These are phyloP conservation scores for Xanthoconium separans DNA, from an alignment of 1,284 basidiomycete genomes.

Conservation along the genomic window DNA sequence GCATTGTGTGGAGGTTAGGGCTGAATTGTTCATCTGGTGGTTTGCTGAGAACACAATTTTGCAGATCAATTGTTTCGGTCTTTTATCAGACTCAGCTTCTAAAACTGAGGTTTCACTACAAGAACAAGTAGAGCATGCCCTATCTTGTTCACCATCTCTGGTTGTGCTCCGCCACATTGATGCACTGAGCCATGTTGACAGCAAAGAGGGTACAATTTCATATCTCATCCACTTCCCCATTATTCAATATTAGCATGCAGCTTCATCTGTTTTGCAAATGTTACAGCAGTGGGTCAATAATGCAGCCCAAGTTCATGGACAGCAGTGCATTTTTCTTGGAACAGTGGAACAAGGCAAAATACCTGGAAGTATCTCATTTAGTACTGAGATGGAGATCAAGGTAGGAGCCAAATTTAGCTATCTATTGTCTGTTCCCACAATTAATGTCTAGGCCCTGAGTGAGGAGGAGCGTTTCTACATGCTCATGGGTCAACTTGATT, in stretches of 20 bases:
- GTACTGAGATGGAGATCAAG: slow-evolving; percentile 81
- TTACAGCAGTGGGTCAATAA: slow-evolving; percentile 69
- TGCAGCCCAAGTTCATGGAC: slow-evolving; percentile 51
- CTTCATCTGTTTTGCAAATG: slow-evolving; percentile 58
- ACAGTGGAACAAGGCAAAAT: slow-evolving; percentile 72
- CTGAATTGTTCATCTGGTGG: not conserved
- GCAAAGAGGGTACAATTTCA: slow-evolving; percentile 51
- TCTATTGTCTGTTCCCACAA: slow-evolving; percentile 7
- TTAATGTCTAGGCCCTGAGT: slow-evolving; percentile 64
- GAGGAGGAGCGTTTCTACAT: slow-evolving; percentile 67
- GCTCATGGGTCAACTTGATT: slow-evolving; percentile 17
- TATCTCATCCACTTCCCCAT: not conserved
- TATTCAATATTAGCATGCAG: slow-evolving; percentile 29
- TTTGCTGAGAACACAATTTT: not conserved
- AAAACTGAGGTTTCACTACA: slow-evolving; percentile 80
- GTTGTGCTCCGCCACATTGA: slow-evolving; percentile 84
- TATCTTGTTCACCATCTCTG: slow-evolving; percentile 82
- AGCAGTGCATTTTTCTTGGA: slow-evolving; percentile 72
- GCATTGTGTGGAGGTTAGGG: slow-evolving; percentile 75
- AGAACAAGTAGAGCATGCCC: slow-evolving; percentile 79
- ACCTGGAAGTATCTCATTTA: slow-evolving; percentile 77
- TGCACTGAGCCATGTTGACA: slow-evolving; percentile 73
- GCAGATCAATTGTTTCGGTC: slow-evolving; percentile 84
- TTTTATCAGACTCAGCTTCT: slow-evolving; percentile 78
- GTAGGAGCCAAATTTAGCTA: slow-evolving; percentile 39